Base-by-base conservation (phyloP, 1,284 basidiomycete genomes). In the Pterulicium gracile region DNA sequence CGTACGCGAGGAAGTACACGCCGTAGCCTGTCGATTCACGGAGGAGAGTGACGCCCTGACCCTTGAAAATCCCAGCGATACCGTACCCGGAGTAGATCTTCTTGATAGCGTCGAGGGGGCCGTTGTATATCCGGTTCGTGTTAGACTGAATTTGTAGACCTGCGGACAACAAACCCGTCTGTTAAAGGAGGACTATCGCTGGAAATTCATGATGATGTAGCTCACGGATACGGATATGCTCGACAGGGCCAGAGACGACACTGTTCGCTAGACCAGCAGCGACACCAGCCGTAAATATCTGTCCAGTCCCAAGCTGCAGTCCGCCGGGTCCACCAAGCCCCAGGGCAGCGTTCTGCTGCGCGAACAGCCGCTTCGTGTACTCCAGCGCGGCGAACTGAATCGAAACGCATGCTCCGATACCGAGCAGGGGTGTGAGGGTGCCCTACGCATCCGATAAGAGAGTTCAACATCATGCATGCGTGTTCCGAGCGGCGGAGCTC, bases 331-430 rank as follows among this genome's bases (percentile, higher is more conserved):
- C 82, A 15, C 84, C 85, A 10, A 55, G 58, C 20, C 81, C 79
- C 3, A 58, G 58, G 18, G 64, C 62, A 43, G 70, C 47, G 56
- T 88, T 90, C 51, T 69, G 72, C 45, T 62, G 58, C 2, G 76
- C 73, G 56, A 97, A 95, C 51, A 73, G 68, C n/a, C 94, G 81
- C 63, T 98, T 98, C 39, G 83, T 73, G 53, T 80, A 86, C 65
- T 96, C 93, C 48, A 98, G 74, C 19, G 83, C 92, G 46, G 83
- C 94, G 59, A 98, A 98, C 61, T 98, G 95, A 58, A 98, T 94
- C 7, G 91, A 94, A 2, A 98, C 95, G 61, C 95, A 95, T 35
- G 86, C 73, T 54, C 94, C 95, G 51, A 98, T 96, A 34, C 95
- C 95, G 19, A 98, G 70, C 15, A 98, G 70, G 5, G 95, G 95